Base-by-base conservation (phyloP, 306 rosid genomes). In the Macrotyloma uniflorum region DNA sequence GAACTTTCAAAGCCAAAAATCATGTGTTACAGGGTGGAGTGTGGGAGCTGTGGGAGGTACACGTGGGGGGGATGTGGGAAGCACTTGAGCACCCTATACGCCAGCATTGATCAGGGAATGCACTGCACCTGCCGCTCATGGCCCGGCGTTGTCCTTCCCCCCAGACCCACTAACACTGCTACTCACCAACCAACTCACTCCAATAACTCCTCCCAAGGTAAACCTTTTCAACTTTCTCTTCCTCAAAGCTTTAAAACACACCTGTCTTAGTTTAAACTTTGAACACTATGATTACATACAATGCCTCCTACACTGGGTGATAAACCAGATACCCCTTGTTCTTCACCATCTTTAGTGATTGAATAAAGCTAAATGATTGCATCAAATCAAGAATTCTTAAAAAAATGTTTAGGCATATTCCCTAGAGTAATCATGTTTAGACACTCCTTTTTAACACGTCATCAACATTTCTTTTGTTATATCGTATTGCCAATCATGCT, bases 41-140 rank as follows among this genome's bases (percentile, higher is more conserved):
- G 97, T 69, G 75, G 32, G 42, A 82, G 10, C 1, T 90, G 95
- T 32, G 87, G 88, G 9, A 87, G 65, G 19, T 53, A 63, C 23
- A 36, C 82, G 0, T 90, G 97, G 90, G 91, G 88, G 0, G 93
- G 95, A 1, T 90, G 97, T 50, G 93, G 93, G 0, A 67, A 65
- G 19, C 97, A 88, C 74, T 61, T 90, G 67, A 14, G 18, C 7
- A n/a, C 77, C 9, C 57, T 92, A 11, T 87, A 88, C n/a, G 36
- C 22, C 5, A 71, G 84, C 83, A 92, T 92, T 3, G 89, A 92
- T 2, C 43, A 87, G 46, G 94, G 90, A 9, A 90, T 85, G 80
- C 97, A 79, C 19, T 90, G 95, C 85, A 81, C 77, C 86, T 92
- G 95, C 81, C 88, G 89, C 62, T 61, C 91, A 0, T 92, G 97